Evolutionary conservation across 768 basidiomycete genomes (phyloP).

Genomic region (Baorangia bicolor): DNA sequence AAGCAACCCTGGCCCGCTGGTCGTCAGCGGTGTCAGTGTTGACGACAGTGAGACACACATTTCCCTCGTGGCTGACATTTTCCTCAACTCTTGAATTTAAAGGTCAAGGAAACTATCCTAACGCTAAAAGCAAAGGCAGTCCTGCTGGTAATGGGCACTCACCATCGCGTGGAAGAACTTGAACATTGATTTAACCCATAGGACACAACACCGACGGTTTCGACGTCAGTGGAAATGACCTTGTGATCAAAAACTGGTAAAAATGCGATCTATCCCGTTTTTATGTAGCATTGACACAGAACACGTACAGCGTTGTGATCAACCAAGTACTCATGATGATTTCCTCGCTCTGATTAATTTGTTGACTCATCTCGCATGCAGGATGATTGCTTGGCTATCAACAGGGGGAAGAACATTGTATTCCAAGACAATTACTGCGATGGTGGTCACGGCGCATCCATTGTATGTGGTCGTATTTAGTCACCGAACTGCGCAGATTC

Average conservation of each 20-base stretch:
- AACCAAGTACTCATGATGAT: conserved; percentile 24
- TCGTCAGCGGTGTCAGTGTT: conserved; percentile 48
- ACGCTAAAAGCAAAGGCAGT: conserved; percentile 46
- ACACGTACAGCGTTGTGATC: conserved; percentile 14
- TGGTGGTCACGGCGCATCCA: conserved; percentile 64
- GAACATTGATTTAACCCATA: neutral
- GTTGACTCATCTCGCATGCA: conserved; percentile 9
- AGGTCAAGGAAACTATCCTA: conserved; percentile 55
- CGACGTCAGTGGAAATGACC: conserved; percentile 36
- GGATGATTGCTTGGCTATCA: conserved; percentile 66
- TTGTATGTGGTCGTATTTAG: conserved; percentile 28
- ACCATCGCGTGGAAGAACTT: neutral
- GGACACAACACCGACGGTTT: conserved; percentile 55
- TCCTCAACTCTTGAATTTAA: neutral
- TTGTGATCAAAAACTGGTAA: conserved; percentile 36
- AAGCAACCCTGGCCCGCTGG: conserved; percentile 27
- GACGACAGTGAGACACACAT: conserved; percentile 51
- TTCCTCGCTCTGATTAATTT: neutral
- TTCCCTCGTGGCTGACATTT: neutral
- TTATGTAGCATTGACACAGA: neutral
- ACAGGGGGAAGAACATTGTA: conserved; percentile 41
- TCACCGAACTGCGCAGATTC: neutral
- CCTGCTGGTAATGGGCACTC: conserved; percentile 41
- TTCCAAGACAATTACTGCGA: conserved; percentile 54
- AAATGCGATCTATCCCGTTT: neutral